Conservation (phyloP, 2,329 filamentous ascomycete species). For the Nemania sp. region DNA sequence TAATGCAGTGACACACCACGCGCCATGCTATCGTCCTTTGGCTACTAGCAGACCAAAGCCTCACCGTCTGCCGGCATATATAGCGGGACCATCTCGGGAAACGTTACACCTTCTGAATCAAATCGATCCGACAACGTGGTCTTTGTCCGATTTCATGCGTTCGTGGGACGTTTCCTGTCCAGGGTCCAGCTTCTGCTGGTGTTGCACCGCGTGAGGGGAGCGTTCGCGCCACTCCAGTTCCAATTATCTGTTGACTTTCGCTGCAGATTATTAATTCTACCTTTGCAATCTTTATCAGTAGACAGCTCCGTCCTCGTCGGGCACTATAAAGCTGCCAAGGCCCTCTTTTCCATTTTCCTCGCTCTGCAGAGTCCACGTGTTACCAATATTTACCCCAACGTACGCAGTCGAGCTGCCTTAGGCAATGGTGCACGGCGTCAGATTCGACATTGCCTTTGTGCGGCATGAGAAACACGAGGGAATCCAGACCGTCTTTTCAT, state of each 20-base stretch:
- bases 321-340: too few relatives aligned
- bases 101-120: conserved; percentile 22
- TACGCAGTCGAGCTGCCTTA: neutral
- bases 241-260: neutral
- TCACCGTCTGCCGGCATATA: conserved; percentile 1
- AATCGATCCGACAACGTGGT: conserved; percentile 26
- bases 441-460: conserved; percentile 11
- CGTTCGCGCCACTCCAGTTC: conserved; percentile 23
- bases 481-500: neutral
- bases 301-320: too few relatives aligned
- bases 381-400: conserved; percentile 8
- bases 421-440: conserved; percentile 12
- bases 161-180: conserved; percentile 21
- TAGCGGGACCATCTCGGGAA: conserved; percentile 17
- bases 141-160: conserved; percentile 22
- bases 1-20: conserved; percentile 5
- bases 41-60: conserved; percentile 1
- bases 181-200: conserved; percentile 6
- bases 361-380: neutral
- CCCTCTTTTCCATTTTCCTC: neutral
- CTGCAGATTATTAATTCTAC: too few relatives aligned
- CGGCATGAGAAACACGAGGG: conserved; percentile 13
- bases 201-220: conserved; percentile 24
- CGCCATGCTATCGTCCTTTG: conserved; percentile 4
- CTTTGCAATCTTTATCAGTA: too few relatives aligned